Evolutionary conservation across 2,329 filamentous ascomycete genomes (phyloP).

Genomic region (Cercospora zeina): DNA sequence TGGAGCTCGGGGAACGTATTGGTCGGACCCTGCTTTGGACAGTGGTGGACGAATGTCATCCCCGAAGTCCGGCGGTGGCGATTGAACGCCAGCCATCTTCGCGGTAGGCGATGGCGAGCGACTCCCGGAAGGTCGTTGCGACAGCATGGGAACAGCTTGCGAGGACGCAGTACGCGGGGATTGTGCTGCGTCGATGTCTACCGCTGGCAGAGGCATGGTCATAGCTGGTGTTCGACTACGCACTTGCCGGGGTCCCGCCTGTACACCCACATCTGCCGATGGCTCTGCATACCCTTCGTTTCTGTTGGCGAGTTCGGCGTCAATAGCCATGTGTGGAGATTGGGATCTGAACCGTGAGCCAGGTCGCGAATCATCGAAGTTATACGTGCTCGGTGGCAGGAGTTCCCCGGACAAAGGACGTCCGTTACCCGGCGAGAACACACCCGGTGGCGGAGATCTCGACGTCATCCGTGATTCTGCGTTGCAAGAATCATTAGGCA

Average conservation of each 20-base stretch:
- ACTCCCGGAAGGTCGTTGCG: neutral
- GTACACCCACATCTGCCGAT: slow-evolving; percentile 12
- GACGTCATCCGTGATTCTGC: slow-evolving; percentile 14
- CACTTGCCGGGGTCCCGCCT: slow-evolving; percentile 3
- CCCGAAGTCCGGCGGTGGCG: slow-evolving; percentile 1
- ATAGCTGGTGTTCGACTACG: slow-evolving; percentile 11
- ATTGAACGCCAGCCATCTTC: slow-evolving; percentile 13
- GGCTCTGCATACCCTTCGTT: slow-evolving; percentile 8
- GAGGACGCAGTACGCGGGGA: slow-evolving; percentile 23
- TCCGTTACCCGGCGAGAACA: neutral
- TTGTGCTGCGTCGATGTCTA: slow-evolving; percentile 15
- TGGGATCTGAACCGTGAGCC: slow-evolving; percentile 11
- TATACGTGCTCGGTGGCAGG: slow-evolving; percentile 17
- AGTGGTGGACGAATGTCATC: slow-evolving; percentile 15
- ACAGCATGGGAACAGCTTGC: slow-evolving; percentile 20
- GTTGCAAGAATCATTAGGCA: slow-evolving; percentile 7
- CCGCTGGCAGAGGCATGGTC: slow-evolving; percentile 17
- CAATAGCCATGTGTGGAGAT: slow-evolving; percentile 13
- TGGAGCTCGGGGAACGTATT: slow-evolving; percentile 15
- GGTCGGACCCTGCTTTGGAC: slow-evolving; percentile 17
- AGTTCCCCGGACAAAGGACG: slow-evolving; percentile 14
- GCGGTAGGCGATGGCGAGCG: slow-evolving; percentile 12
- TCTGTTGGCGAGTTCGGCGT: slow-evolving; percentile 7
- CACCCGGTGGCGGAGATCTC: slow-evolving; percentile 11
- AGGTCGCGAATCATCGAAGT: slow-evolving; percentile 5